These are phyloP conservation scores for Penicillium sp. DNA, from an alignment of 2,329 filamentous ascomycete species.

Conservation along the genomic window DNA sequence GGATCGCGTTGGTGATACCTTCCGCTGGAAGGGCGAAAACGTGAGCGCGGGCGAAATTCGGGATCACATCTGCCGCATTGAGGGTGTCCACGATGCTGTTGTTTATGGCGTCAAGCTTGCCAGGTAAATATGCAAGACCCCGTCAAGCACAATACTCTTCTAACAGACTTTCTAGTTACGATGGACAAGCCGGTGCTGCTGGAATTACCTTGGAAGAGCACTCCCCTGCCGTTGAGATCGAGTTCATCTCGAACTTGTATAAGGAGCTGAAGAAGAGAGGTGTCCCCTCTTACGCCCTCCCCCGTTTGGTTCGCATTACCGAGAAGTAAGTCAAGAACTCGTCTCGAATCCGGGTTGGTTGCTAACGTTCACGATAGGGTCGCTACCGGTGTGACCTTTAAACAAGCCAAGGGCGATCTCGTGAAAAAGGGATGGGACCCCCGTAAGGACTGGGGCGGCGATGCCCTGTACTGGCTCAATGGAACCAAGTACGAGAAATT, in stretches of 20 bases:
- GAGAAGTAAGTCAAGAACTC: conserved; percentile 44
- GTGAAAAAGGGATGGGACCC: conserved; percentile 49
- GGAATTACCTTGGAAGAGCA: conserved; percentile 48
- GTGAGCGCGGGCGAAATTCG: conserved; percentile 52
- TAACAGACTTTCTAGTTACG: conserved; percentile 42
- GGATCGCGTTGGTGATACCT: conserved; percentile 48
- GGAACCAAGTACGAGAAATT: conserved; percentile 46
- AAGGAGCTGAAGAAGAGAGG: conserved; percentile 47
- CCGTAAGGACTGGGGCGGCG: conserved; percentile 35
- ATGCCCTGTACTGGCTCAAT: conserved; percentile 52
- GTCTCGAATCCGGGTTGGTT: background rate
- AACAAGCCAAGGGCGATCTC: conserved; percentile 53
- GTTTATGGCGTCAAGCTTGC: conserved; percentile 50
- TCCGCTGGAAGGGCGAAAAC: conserved; percentile 51
- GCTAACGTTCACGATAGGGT: conserved; percentile 35
- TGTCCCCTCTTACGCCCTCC: conserved; percentile 52
- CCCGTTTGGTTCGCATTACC: conserved; percentile 52
- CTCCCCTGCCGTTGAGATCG: conserved; percentile 32
- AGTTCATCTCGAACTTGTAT: conserved; percentile 47
- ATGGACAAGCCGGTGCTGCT: conserved; percentile 54
- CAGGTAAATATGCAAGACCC: conserved; percentile 34
- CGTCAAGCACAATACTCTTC: background rate
- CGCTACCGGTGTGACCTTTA: conserved; percentile 54
- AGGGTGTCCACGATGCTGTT: conserved; percentile 48
- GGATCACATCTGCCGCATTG: conserved; percentile 49